phyloP scores from a whole-genome alignment of 2,329 filamentous ascomycete species.

The Hymenoscyphus linearis region DNA sequence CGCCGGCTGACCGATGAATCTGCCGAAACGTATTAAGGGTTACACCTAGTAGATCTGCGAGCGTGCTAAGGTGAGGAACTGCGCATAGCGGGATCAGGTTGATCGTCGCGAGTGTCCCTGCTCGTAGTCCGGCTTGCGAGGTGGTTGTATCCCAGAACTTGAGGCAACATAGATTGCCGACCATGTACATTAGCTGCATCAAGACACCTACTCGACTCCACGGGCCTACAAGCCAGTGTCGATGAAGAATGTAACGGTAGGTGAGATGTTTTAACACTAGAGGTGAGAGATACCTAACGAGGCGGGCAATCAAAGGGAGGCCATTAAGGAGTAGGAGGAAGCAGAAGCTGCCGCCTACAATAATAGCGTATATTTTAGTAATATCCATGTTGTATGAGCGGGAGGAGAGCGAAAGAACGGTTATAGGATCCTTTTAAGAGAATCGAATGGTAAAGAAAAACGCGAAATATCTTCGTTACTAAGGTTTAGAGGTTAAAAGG shows the following conservation, averaged over 20 bases:
- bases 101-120: slow-evolving; percentile 15
- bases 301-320: slow-evolving; percentile 8
- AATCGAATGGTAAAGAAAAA: slow-evolving; percentile 3
- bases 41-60: slow-evolving; percentile 23
- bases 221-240: slow-evolving; percentile 14
- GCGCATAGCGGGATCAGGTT: slow-evolving; percentile 20
- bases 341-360: slow-evolving; percentile 22
- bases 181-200: slow-evolving; percentile 13
- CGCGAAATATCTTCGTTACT: not conserved
- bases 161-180: slow-evolving; percentile 12
- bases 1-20: slow-evolving; percentile 19
- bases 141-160: slow-evolving; percentile 8
- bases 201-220: slow-evolving; percentile 20
- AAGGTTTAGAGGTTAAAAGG: not conserved
- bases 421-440: slow-evolving; percentile 10
- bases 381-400: slow-evolving; percentile 17
- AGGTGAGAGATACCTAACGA: slow-evolving; percentile 14
- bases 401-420: slow-evolving; percentile 12
- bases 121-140: slow-evolving; percentile 27
- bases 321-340: slow-evolving; percentile 20
- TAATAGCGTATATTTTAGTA: slow-evolving; percentile 24
- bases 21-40: slow-evolving; percentile 15
- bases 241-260: slow-evolving; percentile 21
- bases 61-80: slow-evolving; percentile 19
- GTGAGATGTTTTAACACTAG: slow-evolving; percentile 21